phyloP scores from a whole-genome alignment of 1,139 yeast genomes.

The Nakaseomyces sp. region DNA sequence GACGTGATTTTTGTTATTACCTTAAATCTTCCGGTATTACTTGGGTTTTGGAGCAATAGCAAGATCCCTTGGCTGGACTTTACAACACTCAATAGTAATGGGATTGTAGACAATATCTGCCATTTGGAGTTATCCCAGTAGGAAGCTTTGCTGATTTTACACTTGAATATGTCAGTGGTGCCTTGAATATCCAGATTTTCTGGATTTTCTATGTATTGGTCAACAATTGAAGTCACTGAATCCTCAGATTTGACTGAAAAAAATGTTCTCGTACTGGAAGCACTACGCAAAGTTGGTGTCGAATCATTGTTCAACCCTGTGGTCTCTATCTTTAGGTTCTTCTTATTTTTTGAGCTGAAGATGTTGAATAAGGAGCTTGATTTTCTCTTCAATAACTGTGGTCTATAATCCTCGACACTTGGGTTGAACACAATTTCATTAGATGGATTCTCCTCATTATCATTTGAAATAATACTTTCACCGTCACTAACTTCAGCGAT shows the following conservation, averaged over 20 bases:
- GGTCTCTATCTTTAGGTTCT: constrained; percentile 9
- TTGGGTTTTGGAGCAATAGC: constrained; percentile 73
- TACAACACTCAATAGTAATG: constrained; percentile 43
- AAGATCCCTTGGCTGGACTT: constrained; percentile 84
- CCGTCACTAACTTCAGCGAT: constrained; percentile 14
- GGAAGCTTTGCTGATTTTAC: constrained; percentile 15
- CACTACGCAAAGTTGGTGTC: constrained; percentile 5
- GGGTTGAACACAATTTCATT: constrained; percentile 12
- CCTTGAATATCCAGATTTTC: constrained; percentile 3
- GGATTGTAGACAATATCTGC: constrained; percentile 9
- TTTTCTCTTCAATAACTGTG: constrained; percentile 13
- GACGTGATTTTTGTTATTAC: constrained; percentile 18
- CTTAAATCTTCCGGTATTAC: constrained; percentile 10
- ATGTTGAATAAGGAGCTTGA: constrained; percentile 23
- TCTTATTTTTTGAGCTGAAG: constrained; percentile 18
- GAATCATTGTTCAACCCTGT: constrained; percentile 10
- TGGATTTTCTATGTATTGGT: constrained; percentile 6
- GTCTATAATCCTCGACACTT: constrained; percentile 20
- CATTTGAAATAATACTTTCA: constrained; percentile 20
- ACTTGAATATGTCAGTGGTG: constrained; percentile 12
- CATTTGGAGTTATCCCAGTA: constrained; percentile 24
- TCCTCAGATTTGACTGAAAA: constrained; percentile 5
- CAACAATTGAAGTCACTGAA: constrained; percentile 1
- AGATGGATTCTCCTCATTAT: constrained; percentile 3
- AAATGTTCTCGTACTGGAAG: constrained; percentile 7